Conservation (phyloP, 1,139 yeast genomes). For the Yamadazyma siamensis region DNA sequence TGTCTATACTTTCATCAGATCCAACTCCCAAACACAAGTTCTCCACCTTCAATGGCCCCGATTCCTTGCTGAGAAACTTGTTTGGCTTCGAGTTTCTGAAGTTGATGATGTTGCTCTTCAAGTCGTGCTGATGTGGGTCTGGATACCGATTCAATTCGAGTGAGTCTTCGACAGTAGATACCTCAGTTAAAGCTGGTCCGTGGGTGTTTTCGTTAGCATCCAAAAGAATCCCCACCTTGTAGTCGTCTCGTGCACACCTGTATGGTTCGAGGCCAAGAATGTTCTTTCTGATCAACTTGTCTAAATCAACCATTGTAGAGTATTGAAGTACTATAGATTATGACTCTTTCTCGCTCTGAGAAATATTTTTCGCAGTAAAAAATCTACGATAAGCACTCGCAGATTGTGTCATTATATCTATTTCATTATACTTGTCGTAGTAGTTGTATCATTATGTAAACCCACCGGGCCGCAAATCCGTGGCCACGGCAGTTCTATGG, state of each 20-base stretch:
- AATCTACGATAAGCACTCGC: too few relatives aligned
- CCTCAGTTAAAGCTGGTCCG: constrained; percentile 65
- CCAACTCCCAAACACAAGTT: constrained; percentile 95
- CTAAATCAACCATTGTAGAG: constrained; percentile 31
- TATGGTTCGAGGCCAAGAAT: constrained; percentile 80
- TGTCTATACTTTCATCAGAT: constrained; percentile 93
- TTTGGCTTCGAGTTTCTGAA: constrained; percentile 60
- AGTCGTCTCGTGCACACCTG: constrained; percentile 94
- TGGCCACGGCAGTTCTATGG: too few relatives aligned
- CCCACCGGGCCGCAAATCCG: too few relatives aligned
- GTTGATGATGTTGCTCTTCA: constrained; percentile 67
- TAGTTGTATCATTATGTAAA: too few relatives aligned
- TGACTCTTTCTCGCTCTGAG: too few relatives aligned
- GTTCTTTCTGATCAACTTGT: constrained; percentile 74
- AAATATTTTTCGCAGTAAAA: too few relatives aligned
- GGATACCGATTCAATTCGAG: constrained; percentile 84
- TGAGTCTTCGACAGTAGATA: constrained; percentile 22
- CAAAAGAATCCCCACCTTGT: constrained; percentile 75
- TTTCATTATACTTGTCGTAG: too few relatives aligned
- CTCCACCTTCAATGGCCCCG: constrained; percentile 45
- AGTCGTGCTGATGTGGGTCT: constrained; percentile 88
- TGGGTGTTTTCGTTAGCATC: constrained; percentile 97
- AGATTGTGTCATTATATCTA: too few relatives aligned
- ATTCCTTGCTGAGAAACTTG: constrained; percentile 14
- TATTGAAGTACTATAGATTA: too few relatives aligned